Conservation (phyloP, 169 alveolate genomes). For the Plasmodium ovale region DNA sequence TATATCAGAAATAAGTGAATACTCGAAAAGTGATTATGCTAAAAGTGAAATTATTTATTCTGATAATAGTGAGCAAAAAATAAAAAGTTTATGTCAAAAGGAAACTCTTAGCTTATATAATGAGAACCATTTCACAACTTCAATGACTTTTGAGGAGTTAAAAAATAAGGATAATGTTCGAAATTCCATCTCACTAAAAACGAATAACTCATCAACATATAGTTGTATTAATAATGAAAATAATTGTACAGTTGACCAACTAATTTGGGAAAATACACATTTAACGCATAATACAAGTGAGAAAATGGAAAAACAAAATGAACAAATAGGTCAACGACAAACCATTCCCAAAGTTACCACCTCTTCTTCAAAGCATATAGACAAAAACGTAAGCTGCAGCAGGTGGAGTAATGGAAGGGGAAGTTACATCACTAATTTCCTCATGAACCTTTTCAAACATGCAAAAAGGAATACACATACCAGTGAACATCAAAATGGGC, state of each 20-base stretch:
- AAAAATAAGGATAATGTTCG: too few relatives aligned
- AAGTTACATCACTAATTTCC: constrained; percentile 1
- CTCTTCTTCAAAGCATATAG: not conserved
- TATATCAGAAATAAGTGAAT: constrained; percentile 22
- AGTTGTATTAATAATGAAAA: too few relatives aligned
- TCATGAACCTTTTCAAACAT: constrained; percentile 2
- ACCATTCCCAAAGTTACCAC: too few relatives aligned
- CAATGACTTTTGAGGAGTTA: not conserved
- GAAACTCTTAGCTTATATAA: not conserved
- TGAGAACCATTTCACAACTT: constrained; percentile 1
- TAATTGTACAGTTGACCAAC: too few relatives aligned
- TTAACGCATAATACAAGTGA: too few relatives aligned
- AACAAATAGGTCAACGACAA: too few relatives aligned
- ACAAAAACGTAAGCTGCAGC: not conserved
- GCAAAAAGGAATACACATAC: not conserved
- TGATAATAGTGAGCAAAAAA: not conserved
- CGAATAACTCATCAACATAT: too few relatives aligned
- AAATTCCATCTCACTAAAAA: too few relatives aligned
- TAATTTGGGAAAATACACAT: too few relatives aligned
- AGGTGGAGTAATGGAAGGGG: not conserved
- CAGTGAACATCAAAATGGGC: not conserved
- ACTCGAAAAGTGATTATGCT: constrained; percentile 5
- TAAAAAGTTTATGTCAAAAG: not conserved
- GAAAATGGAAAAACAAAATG: too few relatives aligned
- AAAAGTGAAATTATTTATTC: not conserved